Conservation (phyloP, 129 eudicot genomes). For the Flaveria brownii region DNA sequence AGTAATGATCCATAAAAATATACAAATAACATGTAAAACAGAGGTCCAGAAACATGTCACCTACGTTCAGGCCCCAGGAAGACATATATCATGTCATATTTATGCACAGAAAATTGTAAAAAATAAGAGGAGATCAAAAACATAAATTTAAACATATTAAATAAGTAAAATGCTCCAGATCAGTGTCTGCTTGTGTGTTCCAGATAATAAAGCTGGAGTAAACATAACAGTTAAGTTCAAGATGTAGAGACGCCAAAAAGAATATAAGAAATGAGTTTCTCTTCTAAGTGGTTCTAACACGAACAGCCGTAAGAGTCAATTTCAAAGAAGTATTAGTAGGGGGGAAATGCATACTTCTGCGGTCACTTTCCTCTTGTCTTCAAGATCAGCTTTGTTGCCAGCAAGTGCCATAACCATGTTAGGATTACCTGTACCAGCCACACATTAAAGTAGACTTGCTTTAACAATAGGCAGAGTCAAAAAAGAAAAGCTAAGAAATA, state of each 20-base stretch:
- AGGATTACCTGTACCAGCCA: slow-evolving; percentile 65
- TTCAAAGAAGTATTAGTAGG: slow-evolving; percentile 12
- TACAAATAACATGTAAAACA: background rate
- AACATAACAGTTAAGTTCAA: background rate
- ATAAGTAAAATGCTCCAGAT: background rate
- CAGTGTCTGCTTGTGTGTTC: background rate
- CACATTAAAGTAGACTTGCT: slow-evolving; percentile 7
- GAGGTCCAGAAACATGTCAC: slow-evolving; percentile 2
- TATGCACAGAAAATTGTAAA: slow-evolving; percentile 5
- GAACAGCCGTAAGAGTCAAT: background rate
- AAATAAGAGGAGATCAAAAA: background rate
- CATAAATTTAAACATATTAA: background rate
- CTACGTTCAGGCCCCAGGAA: background rate
- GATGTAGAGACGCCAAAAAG: background rate
- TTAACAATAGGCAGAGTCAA: background rate
- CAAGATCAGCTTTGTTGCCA: slow-evolving; percentile 91
- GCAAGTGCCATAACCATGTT: slow-evolving; percentile 99
- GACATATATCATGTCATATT: background rate
- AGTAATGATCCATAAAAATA: background rate
- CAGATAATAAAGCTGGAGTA: background rate
- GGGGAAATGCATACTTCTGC: slow-evolving; percentile 63
- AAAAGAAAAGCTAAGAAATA: slow-evolving; percentile 1
- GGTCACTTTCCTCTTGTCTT: slow-evolving; percentile 86
- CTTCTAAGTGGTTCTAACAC: background rate
- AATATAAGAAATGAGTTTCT: background rate